phyloP scores from a whole-genome alignment of 805 yeast genomes.

The Zygosaccharomyces bailii region DNA sequence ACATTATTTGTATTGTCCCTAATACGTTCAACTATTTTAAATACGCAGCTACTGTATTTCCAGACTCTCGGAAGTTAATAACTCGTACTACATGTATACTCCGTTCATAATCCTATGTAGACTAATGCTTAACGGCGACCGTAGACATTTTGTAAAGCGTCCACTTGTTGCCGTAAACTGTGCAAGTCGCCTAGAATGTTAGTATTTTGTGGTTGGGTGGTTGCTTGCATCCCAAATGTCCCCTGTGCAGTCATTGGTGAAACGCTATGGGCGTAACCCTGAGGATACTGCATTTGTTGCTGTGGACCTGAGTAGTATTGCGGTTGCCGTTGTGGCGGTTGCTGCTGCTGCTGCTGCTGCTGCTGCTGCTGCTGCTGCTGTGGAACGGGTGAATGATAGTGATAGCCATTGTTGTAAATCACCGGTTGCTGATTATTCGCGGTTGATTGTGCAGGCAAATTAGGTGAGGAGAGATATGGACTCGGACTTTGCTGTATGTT shows the following conservation, averaged over 20 bases:
- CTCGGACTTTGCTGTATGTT: slow-evolving; percentile 6
- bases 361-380: slow-evolving; percentile 20
- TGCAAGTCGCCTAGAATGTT: slow-evolving; percentile 62
- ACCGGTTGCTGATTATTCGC: slow-evolving; percentile 14
- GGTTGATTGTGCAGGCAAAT: not conserved
- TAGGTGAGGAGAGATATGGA: slow-evolving; percentile 8
- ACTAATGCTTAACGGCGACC: slow-evolving; percentile 15
- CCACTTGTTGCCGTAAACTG: slow-evolving; percentile 69
- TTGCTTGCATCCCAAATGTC: slow-evolving; percentile 9
- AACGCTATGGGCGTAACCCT: slow-evolving; percentile 6
- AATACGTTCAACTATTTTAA: no score
- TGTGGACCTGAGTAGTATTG: slow-evolving; percentile 23
- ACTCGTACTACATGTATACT: no score
- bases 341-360: slow-evolving; percentile 20
- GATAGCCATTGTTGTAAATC: slow-evolving; percentile 14
- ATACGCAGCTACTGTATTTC: no score
- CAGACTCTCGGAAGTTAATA: no score
- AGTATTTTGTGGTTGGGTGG: slow-evolving; percentile 26
- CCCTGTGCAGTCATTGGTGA: slow-evolving; percentile 31
- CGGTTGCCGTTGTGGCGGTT: slow-evolving; percentile 21
- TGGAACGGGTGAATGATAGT: slow-evolving; percentile 25
- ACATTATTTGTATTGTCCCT: no score
- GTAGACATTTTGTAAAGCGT: slow-evolving; percentile 42
- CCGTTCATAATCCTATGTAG: slow-evolving; percentile 2
- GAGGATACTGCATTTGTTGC: slow-evolving; percentile 32